Evolutionary conservation across 2,329 filamentous ascomycete species (phyloP).

Genomic region (Rhynchosporium secalis): DNA sequence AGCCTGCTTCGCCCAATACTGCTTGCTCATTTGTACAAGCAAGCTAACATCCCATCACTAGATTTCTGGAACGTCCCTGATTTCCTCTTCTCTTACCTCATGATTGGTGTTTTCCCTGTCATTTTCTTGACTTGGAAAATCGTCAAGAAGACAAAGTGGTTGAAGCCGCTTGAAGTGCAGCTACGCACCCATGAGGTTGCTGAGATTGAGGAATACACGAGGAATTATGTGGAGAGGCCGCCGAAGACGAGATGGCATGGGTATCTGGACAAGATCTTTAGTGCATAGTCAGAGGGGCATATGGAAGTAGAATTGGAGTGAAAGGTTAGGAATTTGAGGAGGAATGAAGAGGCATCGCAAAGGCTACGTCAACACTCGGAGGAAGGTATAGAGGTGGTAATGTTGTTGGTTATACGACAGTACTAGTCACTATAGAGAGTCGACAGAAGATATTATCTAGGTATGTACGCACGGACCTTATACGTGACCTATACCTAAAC

Average conservation of each 20-base stretch:
- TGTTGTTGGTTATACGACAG: too few species aligned
- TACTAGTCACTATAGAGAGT: too few species aligned
- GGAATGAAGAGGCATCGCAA: neutral
- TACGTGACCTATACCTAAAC: too few species aligned
- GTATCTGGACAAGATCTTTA: conserved; percentile 33
- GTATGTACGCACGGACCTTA: too few species aligned
- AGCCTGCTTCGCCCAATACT: neutral
- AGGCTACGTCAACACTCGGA: too few species aligned
- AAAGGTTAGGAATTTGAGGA: neutral
- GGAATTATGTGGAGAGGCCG: conserved; percentile 47
- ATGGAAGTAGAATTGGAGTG: neutral
- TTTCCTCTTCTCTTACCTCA: conserved; percentile 60
- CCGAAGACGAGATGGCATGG: conserved; percentile 32
- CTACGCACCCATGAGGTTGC: conserved; percentile 52
- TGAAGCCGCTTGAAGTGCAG: conserved; percentile 55
- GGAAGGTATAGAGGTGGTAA: too few species aligned
- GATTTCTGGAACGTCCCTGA: conserved; percentile 55
- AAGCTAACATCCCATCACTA: neutral
- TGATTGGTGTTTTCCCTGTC: conserved; percentile 60
- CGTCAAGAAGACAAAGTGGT: conserved; percentile 54
- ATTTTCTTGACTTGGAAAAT: conserved; percentile 63
- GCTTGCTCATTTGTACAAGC: neutral
- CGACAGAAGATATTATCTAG: too few species aligned
- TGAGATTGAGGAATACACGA: conserved; percentile 62
- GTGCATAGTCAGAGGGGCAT: neutral